Evolutionary conservation across 352 stramenopile species (phyloP).

Genomic region (Blastocystis sp.): DNA sequence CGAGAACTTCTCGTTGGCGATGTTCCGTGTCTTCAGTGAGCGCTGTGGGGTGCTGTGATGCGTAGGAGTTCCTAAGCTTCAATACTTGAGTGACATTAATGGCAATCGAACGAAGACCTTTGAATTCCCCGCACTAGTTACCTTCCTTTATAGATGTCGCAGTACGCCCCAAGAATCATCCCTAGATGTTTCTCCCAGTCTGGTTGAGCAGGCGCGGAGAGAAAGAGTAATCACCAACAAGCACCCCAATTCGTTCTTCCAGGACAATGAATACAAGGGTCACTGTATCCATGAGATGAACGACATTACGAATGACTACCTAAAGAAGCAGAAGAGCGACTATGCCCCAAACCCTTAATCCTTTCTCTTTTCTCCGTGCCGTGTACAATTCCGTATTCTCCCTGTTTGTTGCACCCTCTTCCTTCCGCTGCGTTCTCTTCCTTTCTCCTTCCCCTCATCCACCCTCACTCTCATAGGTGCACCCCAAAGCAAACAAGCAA

Average conservation of each 20-base stretch:
- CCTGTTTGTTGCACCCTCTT: neutral
- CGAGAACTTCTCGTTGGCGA: neutral
- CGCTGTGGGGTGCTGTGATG: neutral
- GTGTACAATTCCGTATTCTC: neutral
- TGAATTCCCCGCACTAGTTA: neutral
- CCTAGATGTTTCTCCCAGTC: neutral
- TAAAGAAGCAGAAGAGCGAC: neutral
- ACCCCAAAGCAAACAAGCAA: neutral
- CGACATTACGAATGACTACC: neutral
- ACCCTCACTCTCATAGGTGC: too few species aligned
- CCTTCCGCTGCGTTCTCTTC: too few species aligned
- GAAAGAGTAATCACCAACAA: neutral
- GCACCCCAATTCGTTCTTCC: neutral
- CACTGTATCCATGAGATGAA: neutral
- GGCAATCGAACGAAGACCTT: neutral
- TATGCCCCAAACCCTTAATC: neutral
- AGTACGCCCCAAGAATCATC: slow-evolving; percentile 47
- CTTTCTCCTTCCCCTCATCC: too few species aligned
- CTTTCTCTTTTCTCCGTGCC: neutral
- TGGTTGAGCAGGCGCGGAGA: too few species aligned
- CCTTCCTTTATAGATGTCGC: slow-evolving; percentile 73
- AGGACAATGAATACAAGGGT: neutral
- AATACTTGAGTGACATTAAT: neutral
- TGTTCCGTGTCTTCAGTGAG: neutral
- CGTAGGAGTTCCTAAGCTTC: neutral